Evolutionary conservation across 805 yeast species (phyloP).

Genomic region (Candida stauntonica): DNA sequence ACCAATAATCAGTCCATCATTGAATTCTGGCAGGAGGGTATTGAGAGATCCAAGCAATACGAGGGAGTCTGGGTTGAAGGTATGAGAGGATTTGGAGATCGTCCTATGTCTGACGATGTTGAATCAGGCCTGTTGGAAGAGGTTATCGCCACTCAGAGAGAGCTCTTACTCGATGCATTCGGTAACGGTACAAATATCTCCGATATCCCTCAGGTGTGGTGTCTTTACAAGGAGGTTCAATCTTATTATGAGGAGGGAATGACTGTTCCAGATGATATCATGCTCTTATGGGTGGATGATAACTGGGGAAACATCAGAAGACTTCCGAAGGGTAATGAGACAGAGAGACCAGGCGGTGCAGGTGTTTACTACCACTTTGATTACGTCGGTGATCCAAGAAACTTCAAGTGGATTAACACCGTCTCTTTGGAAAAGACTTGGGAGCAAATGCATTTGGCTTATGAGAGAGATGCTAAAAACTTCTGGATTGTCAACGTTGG

Average conservation of each 20-base stretch:
- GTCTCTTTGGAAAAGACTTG: constrained; percentile 13
- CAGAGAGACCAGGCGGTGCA: constrained; percentile 12
- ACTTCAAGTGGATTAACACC: constrained; percentile 15
- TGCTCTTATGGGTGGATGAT: constrained; percentile 12
- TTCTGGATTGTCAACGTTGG: constrained; percentile 16
- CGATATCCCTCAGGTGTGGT: constrained; percentile 14
- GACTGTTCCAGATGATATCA: constrained; percentile 12
- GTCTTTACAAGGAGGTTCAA: constrained; percentile 14
- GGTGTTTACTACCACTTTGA: constrained; percentile 16
- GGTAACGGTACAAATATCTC: constrained; percentile 10
- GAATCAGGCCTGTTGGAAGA: constrained; percentile 10
- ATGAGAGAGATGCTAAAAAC: constrained; percentile 9
- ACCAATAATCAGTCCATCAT: constrained; percentile 11
- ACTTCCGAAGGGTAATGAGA: constrained; percentile 11
- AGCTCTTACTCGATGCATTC: constrained; percentile 6
- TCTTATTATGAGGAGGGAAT: constrained; percentile 10
- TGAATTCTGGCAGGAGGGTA: constrained; percentile 12
- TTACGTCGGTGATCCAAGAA: constrained; percentile 15
- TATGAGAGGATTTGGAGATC: constrained; percentile 14
- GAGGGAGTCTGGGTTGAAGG: constrained; percentile 15
- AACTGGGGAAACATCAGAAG: constrained; percentile 17
- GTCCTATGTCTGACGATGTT: constrained; percentile 9
- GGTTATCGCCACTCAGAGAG: constrained; percentile 8
- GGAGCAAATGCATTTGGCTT: constrained; percentile 15
- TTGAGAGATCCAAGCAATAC: constrained; percentile 7